Base-by-base conservation (phyloP, 768 basidiomycete genomes). In the Austroboletus eburneus region DNA sequence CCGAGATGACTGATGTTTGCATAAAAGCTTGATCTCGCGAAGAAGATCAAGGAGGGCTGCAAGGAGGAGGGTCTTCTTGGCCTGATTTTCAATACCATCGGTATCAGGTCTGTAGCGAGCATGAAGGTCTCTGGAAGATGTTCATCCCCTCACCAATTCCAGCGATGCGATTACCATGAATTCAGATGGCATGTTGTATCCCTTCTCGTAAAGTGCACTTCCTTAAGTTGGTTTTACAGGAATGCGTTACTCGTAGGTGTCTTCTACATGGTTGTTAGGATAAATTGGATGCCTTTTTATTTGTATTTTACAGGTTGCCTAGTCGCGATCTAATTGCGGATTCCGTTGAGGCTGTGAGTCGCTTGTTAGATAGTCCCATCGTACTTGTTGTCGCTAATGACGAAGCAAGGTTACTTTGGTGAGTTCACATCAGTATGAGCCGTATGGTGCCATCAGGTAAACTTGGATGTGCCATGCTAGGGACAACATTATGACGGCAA, bases 131-230 rank as follows among this genome's bases (percentile, higher is more conserved):
- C 5, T 42, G 13, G 24, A 39, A 13, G 37, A 37, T 30, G 20
- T 27, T 12, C 12, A 37, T 30, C 23, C 44, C 14, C 42, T 36
- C 22, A 40, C 16, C 20, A 36, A 48, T 32, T 40, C 22, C 33
- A 85, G 87, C 56, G 90, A 92, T 65, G 90, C 83, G 16, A 92
- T 92, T 39, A 91, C 90, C 13, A 91, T 91, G 88, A 87, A 86
- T 22, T 90, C 87, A 22, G 85, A 89, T 20, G 89, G 89, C 81
- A 70, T 59, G 75, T 55, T n/a, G 38, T 33, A 29, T 41, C 23
- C 3, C 24, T 37, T 38, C 21, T 23, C 48, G 8, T 43, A 34
- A 30, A 23, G 9, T 22, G 9, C 20, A 23, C 38, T 22, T 48
- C 16, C 16, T 50, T 14, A 49, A 34, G n/a, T 33, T 44, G 3